These are phyloP conservation scores for Hypoxylon cercidicola DNA, from an alignment of 495 filamentous ascomycete genomes.

Conservation along the genomic window DNA sequence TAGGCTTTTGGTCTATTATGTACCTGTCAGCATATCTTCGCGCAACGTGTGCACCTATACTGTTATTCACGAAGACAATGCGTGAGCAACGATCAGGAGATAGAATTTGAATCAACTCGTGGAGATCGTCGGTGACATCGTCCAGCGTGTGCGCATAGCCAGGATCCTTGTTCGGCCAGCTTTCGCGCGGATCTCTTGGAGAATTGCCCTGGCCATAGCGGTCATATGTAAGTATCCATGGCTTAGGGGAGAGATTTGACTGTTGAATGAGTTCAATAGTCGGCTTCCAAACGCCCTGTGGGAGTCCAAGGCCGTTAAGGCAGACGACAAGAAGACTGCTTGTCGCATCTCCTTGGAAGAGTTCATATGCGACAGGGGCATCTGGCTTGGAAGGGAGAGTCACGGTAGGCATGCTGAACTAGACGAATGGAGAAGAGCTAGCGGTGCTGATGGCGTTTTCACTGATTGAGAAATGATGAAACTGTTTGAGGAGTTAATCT, in stretches of 20 bases:
- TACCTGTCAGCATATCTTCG: constrained; percentile 36
- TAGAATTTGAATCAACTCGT: constrained; percentile 29
- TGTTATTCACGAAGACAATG: constrained; percentile 32
- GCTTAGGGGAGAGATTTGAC: constrained; percentile 22
- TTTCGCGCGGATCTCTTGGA: constrained; percentile 35
- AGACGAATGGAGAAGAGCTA: background rate
- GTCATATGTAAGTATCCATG: constrained; percentile 37
- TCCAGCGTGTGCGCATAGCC: constrained; percentile 35
- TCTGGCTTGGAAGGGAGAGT: constrained; percentile 29
- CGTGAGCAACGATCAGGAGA: constrained; percentile 20
- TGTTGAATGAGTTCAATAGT: constrained; percentile 28
- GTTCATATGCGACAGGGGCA: constrained; percentile 24
- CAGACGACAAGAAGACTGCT: constrained; percentile 30
- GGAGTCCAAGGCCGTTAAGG: constrained; percentile 26
- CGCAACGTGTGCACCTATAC: constrained; percentile 34
- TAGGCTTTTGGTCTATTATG: background rate
- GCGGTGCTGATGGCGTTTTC: background rate
- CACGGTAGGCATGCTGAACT: constrained; percentile 25
- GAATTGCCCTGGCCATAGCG: constrained; percentile 32
- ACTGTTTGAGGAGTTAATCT: background rate
- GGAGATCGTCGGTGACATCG: constrained; percentile 36
- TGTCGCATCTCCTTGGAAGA: constrained; percentile 19
- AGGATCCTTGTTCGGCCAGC: constrained; percentile 31
- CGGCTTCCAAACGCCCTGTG: constrained; percentile 22
- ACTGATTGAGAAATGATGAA: background rate